Evolutionary conservation across 768 basidiomycete species (phyloP).

Genomic region (Paxillus rubicundulus): DNA sequence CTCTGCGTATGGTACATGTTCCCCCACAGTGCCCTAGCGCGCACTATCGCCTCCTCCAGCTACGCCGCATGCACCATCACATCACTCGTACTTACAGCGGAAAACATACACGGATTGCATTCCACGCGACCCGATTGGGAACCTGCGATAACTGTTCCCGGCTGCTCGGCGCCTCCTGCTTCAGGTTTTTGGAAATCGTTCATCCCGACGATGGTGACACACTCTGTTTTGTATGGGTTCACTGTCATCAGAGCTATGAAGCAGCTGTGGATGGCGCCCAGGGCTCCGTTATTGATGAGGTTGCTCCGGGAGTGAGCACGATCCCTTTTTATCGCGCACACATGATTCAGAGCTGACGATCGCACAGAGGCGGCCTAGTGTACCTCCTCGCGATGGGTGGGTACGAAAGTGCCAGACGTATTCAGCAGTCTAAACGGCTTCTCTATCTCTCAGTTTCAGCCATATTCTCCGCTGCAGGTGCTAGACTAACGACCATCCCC

Average conservation of each 20-base stretch:
- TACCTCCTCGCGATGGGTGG: slow-evolving; percentile 11
- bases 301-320: slow-evolving; percentile 4
- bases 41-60: slow-evolving; percentile 1
- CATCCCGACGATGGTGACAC: slow-evolving; percentile 3
- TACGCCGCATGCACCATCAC: slow-evolving; percentile 1
- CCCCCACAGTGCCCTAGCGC: background rate
- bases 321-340: background rate
- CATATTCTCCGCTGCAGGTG: slow-evolving; percentile 2
- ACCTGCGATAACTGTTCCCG: background rate
- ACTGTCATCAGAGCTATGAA: background rate
- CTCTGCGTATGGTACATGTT: slow-evolving; percentile 14
- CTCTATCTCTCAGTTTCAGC: background rate
- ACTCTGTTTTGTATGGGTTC: slow-evolving; percentile 5
- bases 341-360: background rate
- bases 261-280: background rate
- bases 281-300: slow-evolving; percentile 1
- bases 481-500: background rate
- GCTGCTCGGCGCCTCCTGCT: slow-evolving; percentile 4
- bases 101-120: background rate
- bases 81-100: background rate
- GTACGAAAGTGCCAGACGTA: background rate
- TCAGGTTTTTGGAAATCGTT: slow-evolving; percentile 4
- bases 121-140: background rate
- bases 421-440: background rate
- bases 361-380: slow-evolving; percentile 2